Evolutionary conservation across 306 rosid species (phyloP), one percentile per base, ranked within the genome.

Genomic region (Corylus heterophylla): DNA sequence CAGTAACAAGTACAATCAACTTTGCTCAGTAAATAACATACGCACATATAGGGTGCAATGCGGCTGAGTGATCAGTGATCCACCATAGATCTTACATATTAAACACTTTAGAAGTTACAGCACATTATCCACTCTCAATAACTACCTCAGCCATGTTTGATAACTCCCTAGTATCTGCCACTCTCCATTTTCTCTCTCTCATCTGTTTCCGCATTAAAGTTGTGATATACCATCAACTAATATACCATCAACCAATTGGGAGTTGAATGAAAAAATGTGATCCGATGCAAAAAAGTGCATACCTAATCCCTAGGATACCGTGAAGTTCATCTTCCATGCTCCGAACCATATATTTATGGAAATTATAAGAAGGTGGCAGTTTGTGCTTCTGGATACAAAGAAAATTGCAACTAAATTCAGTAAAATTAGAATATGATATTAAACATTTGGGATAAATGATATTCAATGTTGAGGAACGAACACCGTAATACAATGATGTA

Each of bases 301-400:
- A 92, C 98, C 98, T 95, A 81, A 95, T 92, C 78, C 98, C 97
- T n/a, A 95, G 93, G 83, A 95, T 92, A 63, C 87, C 98, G 18
- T 95, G 94, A 81, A 95, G 88, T 83, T 95, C 98, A 78, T 95
- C 98, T 85, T 95, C 98, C 98, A 95, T 95, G 83, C 98, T 95
- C 82, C 98, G 89, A 74, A 92, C 96, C 89, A 95, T 90, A 76
- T 91, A 95, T 39, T 86, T 86, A 81, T 95, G 97, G 66, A 95
- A 95, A 79, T 92, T 84, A 79, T 95, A 95, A 17, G 97, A 89
- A 78, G 76, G 81, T 8, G 98, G 97, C 84, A 95, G 82, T 72
- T 81, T 92, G 87, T 95, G 98, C 76, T 92, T 93, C 98, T 94
- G 89, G 47, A 81, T 74, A 79, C 42, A 81, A 77, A 63, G 75